A percentile compares a stretch with the other conserved stretches of the same genome.
Evolutionary conservation across 257 asterid genomes (phyloP).

Genomic region (Orobanche coerulescens): DNA sequence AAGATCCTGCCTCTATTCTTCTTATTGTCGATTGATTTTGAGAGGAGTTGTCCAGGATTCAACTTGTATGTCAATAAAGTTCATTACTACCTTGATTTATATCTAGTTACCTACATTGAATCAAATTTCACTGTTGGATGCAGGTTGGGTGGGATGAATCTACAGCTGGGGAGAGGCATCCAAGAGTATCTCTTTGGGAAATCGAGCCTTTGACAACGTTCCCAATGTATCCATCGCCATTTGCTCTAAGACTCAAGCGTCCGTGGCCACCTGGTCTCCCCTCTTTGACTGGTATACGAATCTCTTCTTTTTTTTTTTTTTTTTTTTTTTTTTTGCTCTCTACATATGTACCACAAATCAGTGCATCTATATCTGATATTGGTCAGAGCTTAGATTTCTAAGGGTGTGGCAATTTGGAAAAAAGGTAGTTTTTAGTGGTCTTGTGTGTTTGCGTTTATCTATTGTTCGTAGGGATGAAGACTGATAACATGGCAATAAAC

Average conservation of each 20-base stretch:
- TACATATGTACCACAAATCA: not conserved
- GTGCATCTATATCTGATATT: too few relatives aligned
- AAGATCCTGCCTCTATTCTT: too few relatives aligned
- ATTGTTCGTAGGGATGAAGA: slow-evolving; percentile 42
- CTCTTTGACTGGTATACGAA: slow-evolving; percentile 42
- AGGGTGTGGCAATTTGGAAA: too few relatives aligned
- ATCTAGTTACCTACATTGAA: not conserved
- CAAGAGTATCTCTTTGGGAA: slow-evolving; percentile 82
- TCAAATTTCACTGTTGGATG: slow-evolving; percentile 5
- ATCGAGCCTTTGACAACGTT: slow-evolving; percentile 74
- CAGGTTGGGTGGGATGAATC: slow-evolving; percentile 94
- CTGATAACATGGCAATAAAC: slow-evolving; percentile 49
- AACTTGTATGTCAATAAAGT: too few relatives aligned
- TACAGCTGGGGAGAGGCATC: slow-evolving; percentile 75
- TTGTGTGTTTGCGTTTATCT: too few relatives aligned
- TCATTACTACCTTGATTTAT: too few relatives aligned
- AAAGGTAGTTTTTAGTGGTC: too few relatives aligned
- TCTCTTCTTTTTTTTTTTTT: not conserved
- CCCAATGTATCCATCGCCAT: slow-evolving; percentile 71
- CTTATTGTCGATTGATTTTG: too few relatives aligned
- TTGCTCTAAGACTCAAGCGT: slow-evolving; percentile 58
- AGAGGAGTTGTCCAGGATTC: too few relatives aligned
- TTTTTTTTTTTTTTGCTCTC: too few relatives aligned
- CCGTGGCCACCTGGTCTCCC: slow-evolving; percentile 75
- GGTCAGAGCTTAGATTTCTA: too few relatives aligned